A percentile compares a stretch with the other conserved stretches of the same genome.
Conservation (phyloP, 345 rosid species). For the Garcia nutans region DNA sequence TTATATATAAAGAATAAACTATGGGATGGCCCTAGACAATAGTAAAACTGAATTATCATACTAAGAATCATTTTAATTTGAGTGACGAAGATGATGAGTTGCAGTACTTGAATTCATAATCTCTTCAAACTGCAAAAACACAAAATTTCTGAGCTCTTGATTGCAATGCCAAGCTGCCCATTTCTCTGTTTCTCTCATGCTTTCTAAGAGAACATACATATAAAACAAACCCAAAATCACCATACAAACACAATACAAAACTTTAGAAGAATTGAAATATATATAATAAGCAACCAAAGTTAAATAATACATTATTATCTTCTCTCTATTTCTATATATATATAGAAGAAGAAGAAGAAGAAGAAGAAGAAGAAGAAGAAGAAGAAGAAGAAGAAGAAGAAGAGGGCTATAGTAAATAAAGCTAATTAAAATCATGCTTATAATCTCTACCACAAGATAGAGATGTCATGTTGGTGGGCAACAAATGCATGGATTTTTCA, state of each 20-base stretch:
- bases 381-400: not conserved
- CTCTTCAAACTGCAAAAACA: conserved; percentile 12
- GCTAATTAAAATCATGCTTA: too few relatives aligned
- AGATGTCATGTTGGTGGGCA: not conserved
- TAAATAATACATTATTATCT: conserved; percentile 26
- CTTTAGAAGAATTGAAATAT: conserved; percentile 23
- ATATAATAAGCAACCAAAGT: conserved; percentile 31
- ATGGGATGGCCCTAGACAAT: not conserved
- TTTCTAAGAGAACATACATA: conserved; percentile 13
- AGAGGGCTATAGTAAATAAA: not conserved
- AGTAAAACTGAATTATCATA: not conserved
- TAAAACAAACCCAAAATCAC: conserved; percentile 20
- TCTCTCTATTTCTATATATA: not conserved
- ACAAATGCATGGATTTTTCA: not conserved
- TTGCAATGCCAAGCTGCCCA: conserved; percentile 13
- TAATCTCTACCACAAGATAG: not conserved
- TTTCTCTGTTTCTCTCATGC: conserved; percentile 2
- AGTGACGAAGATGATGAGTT: not conserved
- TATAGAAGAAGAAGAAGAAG: not conserved
- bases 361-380: not conserved
- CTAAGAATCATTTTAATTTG: conserved; percentile 5
- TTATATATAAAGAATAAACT: too few relatives aligned
- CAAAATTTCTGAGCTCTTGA: conserved; percentile 6
- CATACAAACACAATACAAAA: conserved; percentile 22
- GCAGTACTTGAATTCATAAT: too few relatives aligned